Evolutionary conservation across 768 basidiomycete genomes (phyloP), one percentile per base, ranked within the genome.

Genomic region (Amanita inopinata): DNA sequence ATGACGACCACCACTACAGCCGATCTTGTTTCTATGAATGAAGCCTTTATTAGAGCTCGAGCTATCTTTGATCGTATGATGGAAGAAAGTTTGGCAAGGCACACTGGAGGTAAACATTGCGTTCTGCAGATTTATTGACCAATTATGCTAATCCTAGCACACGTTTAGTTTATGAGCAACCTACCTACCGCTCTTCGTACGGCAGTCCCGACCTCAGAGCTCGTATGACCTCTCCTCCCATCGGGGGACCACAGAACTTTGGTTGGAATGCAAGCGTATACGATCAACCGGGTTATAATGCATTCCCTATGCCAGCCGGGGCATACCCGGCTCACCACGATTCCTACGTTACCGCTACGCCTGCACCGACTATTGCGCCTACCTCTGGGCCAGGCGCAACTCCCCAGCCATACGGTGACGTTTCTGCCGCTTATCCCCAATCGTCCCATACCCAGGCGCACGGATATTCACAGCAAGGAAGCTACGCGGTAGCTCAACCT

Each of bases 61-160:
- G 77, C 80, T 11, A 88, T 93, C 42, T 98, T 93, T 53, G 92
- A 96, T 56, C 67, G 81, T 23, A 87, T 96, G 83, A 89, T 93
- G 79, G 88, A 91, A 56, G 89, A 91, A 48, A 86, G 83, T 53
- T 64, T 91, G 22, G 80, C 85, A 3, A 68, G 82, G 45, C 82
- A 88, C 53, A 70, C 76, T 8, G 80, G 73, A 36, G 67, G 81
- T 82, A 56, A 38, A 68, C 59, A 4, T 40, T 22, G 31, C 17
- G 35, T 35, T 25, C 37, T 40, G 11, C 2, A 30, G 23, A 5
- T 32, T 5, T 43, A 14, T 47, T 52, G 15, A 20, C 33, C 34
- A 37, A 44, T 32, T 47, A 17, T 20, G 11, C n/a, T 37, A 3
- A n/a, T n/a, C n/a, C n/a, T n/a, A n/a, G n/a, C n/a, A n/a, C n/a